Evolutionary conservation across 2,329 filamentous ascomycete genomes (phyloP).

Genomic region (Microcera coccophila): DNA sequence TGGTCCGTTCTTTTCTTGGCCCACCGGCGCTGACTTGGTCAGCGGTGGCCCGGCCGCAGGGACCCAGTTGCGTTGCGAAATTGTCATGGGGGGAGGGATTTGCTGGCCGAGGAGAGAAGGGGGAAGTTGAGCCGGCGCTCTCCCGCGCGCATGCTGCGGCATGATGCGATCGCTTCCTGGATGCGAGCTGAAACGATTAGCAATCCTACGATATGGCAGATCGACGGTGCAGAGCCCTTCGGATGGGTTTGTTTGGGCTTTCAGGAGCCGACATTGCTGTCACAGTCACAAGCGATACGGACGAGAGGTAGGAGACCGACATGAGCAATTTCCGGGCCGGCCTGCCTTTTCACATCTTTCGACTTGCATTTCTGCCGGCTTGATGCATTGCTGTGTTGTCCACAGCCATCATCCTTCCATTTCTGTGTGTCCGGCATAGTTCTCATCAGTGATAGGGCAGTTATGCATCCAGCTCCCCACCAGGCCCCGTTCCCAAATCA

Average conservation of each 20-base stretch:
- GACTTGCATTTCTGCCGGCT: constrained; percentile 25
- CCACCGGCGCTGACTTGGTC: constrained; percentile 25
- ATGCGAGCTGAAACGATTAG: no score
- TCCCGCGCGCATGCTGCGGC: not conserved
- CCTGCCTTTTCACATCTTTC: constrained; percentile 12
- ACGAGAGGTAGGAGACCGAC: constrained; percentile 15
- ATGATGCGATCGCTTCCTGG: no score
- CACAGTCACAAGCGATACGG: constrained; percentile 18
- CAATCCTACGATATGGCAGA: not conserved
- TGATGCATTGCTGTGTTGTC: constrained; percentile 44
- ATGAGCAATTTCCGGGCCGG: constrained; percentile 22
- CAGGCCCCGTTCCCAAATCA: constrained; percentile 34
- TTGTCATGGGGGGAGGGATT: not conserved
- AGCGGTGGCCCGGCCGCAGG: constrained; percentile 12
- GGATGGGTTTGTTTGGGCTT: not conserved
- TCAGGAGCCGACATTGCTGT: constrained; percentile 5
- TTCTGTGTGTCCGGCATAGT: constrained; percentile 31
- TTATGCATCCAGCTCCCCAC: constrained; percentile 35
- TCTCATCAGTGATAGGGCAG: constrained; percentile 43
- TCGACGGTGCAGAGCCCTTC: not conserved
- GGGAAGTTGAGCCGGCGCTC: not conserved
- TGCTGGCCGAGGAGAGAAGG: not conserved
- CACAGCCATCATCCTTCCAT: constrained; percentile 43
- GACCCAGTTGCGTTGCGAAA: not conserved
- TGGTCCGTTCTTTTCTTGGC: constrained; percentile 16